Percentiles rank a stretch among this genome's conserved stretches.
Conservation (phyloP, 2,329 filamentous ascomycete genomes). For the Penicillium corylophilum region DNA sequence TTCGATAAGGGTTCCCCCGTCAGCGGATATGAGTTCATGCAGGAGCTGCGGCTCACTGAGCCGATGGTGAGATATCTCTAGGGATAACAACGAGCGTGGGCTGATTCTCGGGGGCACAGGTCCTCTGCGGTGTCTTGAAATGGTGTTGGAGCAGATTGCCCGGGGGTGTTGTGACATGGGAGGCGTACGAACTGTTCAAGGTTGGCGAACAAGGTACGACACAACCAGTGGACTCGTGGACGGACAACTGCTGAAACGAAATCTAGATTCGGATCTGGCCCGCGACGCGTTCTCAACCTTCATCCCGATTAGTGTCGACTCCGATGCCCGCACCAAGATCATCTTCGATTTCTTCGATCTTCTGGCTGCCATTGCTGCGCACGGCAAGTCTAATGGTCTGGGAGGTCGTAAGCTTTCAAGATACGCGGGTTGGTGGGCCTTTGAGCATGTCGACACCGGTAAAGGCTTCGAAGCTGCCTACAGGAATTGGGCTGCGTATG, state of each 20-base stretch:
- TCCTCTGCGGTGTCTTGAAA: slow-evolving; percentile 89
- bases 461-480: slow-evolving; percentile 96
- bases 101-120: slow-evolving; percentile 52
- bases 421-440: slow-evolving; percentile 98
- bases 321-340: slow-evolving; percentile 78
- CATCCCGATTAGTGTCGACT: slow-evolving; percentile 89
- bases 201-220: slow-evolving; percentile 81
- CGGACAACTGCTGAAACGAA: slow-evolving; percentile 20
- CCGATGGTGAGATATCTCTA: slow-evolving; percentile 68
- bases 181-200: slow-evolving; percentile 93
- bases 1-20: slow-evolving; percentile 57
- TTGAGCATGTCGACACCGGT: slow-evolving; percentile 81
- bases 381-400: slow-evolving; percentile 89
- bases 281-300: slow-evolving; percentile 95
- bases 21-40: slow-evolving; percentile 68
- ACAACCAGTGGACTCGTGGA: slow-evolving; percentile 1
- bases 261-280: slow-evolving; percentile 81
- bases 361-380: slow-evolving; percentile 82
- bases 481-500: slow-evolving; percentile 77
- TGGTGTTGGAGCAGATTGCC: slow-evolving; percentile 97
- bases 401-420: slow-evolving; percentile 90
- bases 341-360: slow-evolving; percentile 97
- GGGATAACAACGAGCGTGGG: not conserved
- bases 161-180: slow-evolving; percentile 92
- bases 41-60: slow-evolving; percentile 89